Conservation (phyloP, 495 filamentous ascomycete species). For the Xylaria flabelliformis region DNA sequence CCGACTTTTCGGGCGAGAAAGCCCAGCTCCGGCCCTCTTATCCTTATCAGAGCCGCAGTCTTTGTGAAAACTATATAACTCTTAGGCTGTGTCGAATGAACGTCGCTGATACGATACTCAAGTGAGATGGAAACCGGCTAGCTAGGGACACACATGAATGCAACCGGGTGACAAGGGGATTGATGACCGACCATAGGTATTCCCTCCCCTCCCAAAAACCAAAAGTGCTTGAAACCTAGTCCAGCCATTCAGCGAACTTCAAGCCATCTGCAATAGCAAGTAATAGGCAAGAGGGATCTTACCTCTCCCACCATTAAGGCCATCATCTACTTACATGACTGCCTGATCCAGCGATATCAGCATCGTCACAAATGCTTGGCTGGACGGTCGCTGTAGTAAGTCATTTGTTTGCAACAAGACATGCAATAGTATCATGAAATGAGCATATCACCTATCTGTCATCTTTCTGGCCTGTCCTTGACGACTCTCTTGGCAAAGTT, state of each 20-base stretch:
- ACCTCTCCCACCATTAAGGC: slow-evolving; percentile 8
- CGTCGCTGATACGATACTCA: background rate
- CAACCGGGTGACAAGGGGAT: slow-evolving; percentile 19
- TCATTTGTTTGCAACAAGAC: slow-evolving; percentile 12
- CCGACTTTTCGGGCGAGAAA: background rate
- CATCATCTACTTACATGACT: slow-evolving; percentile 8
- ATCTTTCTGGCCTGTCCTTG: slow-evolving; percentile 13
- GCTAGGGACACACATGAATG: background rate
- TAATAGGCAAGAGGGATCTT: slow-evolving; percentile 4
- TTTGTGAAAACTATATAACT: background rate
- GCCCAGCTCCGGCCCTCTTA: background rate
- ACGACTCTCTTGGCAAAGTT: background rate
- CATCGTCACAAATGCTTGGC: slow-evolving; percentile 18
- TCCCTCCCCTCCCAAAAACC: background rate
- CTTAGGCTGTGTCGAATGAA: background rate
- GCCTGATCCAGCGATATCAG: slow-evolving; percentile 21
- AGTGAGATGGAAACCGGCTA: background rate
- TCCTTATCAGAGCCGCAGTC: slow-evolving; percentile 22
- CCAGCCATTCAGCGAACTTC: background rate
- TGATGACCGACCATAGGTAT: background rate
- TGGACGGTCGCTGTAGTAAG: slow-evolving; percentile 22
- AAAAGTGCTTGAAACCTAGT: slow-evolving; percentile 9
- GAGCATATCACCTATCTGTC: background rate
- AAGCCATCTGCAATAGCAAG: background rate
- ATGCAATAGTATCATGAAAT: background rate